phyloP scores from a whole-genome alignment of 805 yeast species.

The Suhomyces kilbournensis region DNA sequence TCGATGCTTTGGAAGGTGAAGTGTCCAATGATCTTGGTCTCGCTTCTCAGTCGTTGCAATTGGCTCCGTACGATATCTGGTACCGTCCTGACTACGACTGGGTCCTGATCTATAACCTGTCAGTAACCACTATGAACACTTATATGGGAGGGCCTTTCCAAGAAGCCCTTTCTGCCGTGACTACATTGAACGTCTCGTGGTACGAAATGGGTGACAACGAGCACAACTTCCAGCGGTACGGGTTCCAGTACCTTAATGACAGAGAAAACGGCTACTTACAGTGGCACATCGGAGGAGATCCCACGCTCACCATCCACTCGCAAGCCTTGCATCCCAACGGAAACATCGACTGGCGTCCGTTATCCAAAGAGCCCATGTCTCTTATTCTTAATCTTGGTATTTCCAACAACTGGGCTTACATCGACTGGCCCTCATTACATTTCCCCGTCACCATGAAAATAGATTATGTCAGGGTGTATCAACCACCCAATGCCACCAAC shows the following conservation, averaged over 20 bases:
- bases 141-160: conserved; percentile 93
- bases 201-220: conserved; percentile 60
- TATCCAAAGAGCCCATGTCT: conserved; percentile 92
- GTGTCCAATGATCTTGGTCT: conserved; percentile 50
- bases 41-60: conserved; percentile 88
- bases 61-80: conserved; percentile 96
- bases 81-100: conserved; percentile 84
- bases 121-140: conserved; percentile 77
- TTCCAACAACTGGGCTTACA: conserved; percentile 90
- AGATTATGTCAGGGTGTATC: conserved; percentile 91
- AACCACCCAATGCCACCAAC: conserved; percentile 60
- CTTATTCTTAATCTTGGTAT: conserved; percentile 84
- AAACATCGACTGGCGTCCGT: conserved; percentile 76
- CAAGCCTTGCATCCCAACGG: conserved; percentile 86
- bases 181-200: conserved; percentile 81
- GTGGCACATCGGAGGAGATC: conserved; percentile 82
- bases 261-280: conserved; percentile 65
- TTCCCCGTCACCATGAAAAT: conserved; percentile 79
- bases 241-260: conserved; percentile 74
- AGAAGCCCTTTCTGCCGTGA: conserved; percentile 83
- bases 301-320: conserved; percentile 72
- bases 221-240: conserved; percentile 66
- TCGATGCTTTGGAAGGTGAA: conserved; percentile 88
- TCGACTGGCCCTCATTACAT: conserved; percentile 76
- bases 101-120: conserved; percentile 64